Evolutionary conservation across 164 flowering plant genomes (phyloP).

Genomic region (Dillenia suffruticosa): DNA sequence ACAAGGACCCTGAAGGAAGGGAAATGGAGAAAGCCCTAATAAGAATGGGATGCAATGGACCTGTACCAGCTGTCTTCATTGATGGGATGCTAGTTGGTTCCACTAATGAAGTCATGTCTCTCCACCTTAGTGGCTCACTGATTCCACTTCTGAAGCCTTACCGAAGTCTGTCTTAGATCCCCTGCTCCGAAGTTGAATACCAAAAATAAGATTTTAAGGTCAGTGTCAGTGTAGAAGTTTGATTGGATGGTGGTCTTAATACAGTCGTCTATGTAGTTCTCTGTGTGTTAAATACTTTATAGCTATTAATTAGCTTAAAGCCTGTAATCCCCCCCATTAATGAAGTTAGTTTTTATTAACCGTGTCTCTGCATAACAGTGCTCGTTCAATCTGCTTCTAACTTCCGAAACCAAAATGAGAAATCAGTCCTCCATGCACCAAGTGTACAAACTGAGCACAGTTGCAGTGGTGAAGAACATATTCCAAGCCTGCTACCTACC

Average conservation of each 20-base stretch:
- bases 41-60: slow-evolving; percentile 55
- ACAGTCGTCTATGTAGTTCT: slow-evolving; percentile 8
- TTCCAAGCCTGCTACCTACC: too few relatives aligned
- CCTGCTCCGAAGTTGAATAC: neutral
- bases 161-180: slow-evolving; percentile 9
- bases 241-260: slow-evolving; percentile 7
- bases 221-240: slow-evolving; percentile 8
- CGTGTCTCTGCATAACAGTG: neutral
- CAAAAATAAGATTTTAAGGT: slow-evolving; percentile 15
- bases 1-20: slow-evolving; percentile 55
- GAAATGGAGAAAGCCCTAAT: slow-evolving; percentile 71
- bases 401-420: too few relatives aligned
- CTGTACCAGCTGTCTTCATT: slow-evolving; percentile 69
- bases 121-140: slow-evolving; percentile 57
- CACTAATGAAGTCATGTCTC: slow-evolving; percentile 75
- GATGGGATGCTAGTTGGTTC: slow-evolving; percentile 61
- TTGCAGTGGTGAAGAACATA: too few relatives aligned
- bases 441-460: too few relatives aligned
- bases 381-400: neutral
- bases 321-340: neutral
- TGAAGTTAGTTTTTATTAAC: neutral
- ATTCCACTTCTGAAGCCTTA: slow-evolving; percentile 43
- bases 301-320: neutral
- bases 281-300: neutral
- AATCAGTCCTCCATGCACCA: too few relatives aligned